Evolutionary conservation across 257 asterid genomes (phyloP).

Genomic region (Datura wrightii): DNA sequence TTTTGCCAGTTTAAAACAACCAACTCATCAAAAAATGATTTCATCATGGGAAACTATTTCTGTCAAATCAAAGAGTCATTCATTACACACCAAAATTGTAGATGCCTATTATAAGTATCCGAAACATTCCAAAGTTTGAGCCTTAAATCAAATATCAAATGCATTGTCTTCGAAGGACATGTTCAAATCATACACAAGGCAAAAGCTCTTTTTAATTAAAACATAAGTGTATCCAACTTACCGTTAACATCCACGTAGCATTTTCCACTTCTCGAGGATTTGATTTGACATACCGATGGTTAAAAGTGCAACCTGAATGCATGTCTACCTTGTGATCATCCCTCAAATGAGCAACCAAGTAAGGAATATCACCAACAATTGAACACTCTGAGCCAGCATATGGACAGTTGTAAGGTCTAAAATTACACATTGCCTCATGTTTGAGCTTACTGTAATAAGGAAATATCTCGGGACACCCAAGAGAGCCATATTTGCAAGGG

Average conservation of each 20-base stretch:
- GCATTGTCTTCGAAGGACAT: not conserved
- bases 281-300: constrained; percentile 65
- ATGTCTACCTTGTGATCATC: constrained; percentile 68
- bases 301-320: constrained; percentile 69
- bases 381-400: constrained; percentile 69
- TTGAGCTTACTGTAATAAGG: constrained; percentile 56
- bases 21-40: too few species aligned
- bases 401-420: constrained; percentile 63
- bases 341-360: constrained; percentile 52
- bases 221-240: constrained; percentile 36
- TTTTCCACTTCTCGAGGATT: constrained; percentile 65
- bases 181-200: not conserved
- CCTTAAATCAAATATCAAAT: not conserved
- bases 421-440: constrained; percentile 57
- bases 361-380: constrained; percentile 52
- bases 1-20: not conserved
- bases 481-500: constrained; percentile 55
- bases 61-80: not conserved
- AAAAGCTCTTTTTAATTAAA: not conserved
- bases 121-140: not conserved
- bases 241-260: constrained; percentile 71
- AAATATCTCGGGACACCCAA: constrained; percentile 42
- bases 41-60: not conserved
- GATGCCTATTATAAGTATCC: not conserved
- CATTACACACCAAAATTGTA: not conserved